Base-by-base conservation (phyloP, 1,139 yeast genomes). In the Wickerhamomyces sp. region DNA sequence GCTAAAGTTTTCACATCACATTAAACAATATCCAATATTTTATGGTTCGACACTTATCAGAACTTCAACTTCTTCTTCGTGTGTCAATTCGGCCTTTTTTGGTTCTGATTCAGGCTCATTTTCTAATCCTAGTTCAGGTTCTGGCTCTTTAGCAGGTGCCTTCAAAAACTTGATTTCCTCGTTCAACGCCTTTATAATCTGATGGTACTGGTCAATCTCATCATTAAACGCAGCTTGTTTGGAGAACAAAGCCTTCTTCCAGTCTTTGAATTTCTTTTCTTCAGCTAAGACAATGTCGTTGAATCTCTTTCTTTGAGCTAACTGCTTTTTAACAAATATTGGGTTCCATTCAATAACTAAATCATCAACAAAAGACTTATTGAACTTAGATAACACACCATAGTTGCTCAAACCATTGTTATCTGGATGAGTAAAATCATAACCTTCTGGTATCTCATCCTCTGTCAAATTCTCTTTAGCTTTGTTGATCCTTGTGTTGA, bases 211-310 rank as follows among this genome's bases (percentile, higher is more conserved):
- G 43, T 74, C 78, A 45, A 82, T 71, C 43, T 78, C 87, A 31
- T 63, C 58, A 50, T 82, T 82, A 51, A 78, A 71, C 38, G 60
- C 60, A 22, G 67, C 67, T 57, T 84, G 92, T 49, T 74, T 74
- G 16, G 64, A 67, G 35, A 74, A 67, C 41, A 86, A 66, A 4
- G 75, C 78, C 36, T 60, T 60, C 48, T 78, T 78, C 90, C 92
- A 84, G 31, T 74, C 76, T 52, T 74, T 75, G 54, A 85, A 83
- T 47, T 76, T 71, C 40, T 61, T 65, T 49, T 83, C 88, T 56
- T 84, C 86, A 24, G 60, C 51, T 21, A 60, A 56, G 31, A 80
- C 72, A 24, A 72, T 62, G 17, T 65, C 69, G n/a, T 72, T 68
- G 49, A 77, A 74, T 43, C 64, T 67, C 43, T 62, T 65, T 49